Evolutionary conservation across 352 stramenopile species (phyloP).

Genomic region (Pythium pyrilobum): DNA sequence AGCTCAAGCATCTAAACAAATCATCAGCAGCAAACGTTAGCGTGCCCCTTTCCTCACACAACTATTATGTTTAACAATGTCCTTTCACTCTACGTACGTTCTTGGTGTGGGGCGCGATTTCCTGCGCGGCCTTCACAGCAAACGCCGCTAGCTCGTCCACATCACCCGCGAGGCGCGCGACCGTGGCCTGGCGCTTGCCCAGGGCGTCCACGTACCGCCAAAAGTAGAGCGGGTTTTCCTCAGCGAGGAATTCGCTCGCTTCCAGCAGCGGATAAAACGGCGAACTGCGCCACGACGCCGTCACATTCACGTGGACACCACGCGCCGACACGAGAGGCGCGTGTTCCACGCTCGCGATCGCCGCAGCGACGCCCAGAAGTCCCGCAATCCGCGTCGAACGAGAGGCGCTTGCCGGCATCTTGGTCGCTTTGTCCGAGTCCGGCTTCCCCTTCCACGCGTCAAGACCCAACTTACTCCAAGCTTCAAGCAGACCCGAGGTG

Average conservation of each 20-base stretch:
- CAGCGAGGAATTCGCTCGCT: slow-evolving; percentile 69
- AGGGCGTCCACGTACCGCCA: slow-evolving; percentile 68
- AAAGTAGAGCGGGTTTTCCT: slow-evolving; percentile 74
- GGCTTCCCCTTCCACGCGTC: slow-evolving; percentile 1
- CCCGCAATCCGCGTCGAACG: neutral
- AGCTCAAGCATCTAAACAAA: slow-evolving; percentile 65
- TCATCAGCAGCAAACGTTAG: neutral
- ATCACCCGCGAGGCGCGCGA: slow-evolving; percentile 31
- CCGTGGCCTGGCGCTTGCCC: slow-evolving; percentile 21
- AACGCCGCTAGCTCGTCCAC: slow-evolving; percentile 45
- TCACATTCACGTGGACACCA: slow-evolving; percentile 27
- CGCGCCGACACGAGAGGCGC: slow-evolving; percentile 11
- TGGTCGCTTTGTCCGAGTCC: neutral
- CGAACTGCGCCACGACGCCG: slow-evolving; percentile 26
- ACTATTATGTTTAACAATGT: too few relatives aligned
- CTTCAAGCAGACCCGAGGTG: neutral
- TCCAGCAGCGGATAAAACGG: slow-evolving; percentile 28
- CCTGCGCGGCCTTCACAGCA: slow-evolving; percentile 45
- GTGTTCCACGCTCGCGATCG: slow-evolving; percentile 1
- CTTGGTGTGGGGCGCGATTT: slow-evolving; percentile 54
- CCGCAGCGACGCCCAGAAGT: neutral
- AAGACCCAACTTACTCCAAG: too few relatives aligned
- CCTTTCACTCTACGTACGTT: slow-evolving; percentile 30
- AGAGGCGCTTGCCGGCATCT: neutral
- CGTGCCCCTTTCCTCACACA: neutral